Evolutionary conservation across 768 basidiomycete genomes (phyloP).

Genomic region (Agrocybe pediades): DNA sequence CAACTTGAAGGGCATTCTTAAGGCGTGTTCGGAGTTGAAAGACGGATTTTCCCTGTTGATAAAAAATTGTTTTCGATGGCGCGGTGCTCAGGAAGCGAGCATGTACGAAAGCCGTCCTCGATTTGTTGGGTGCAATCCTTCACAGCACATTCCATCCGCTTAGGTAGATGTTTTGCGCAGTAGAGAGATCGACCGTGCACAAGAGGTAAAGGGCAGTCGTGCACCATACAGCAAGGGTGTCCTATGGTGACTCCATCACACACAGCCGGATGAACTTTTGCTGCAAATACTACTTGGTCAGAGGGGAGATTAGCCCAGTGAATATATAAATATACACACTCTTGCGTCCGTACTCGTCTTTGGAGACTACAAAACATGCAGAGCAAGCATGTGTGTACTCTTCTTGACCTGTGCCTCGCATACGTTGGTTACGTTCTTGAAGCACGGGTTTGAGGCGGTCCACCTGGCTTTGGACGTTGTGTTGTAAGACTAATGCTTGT

Average conservation of each 20-base stretch:
- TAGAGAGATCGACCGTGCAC: conserved; percentile 16
- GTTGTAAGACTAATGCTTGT: conserved; percentile 12
- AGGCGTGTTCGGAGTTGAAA: conserved; percentile 25
- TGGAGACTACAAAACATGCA: not conserved
- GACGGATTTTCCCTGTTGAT: conserved; percentile 20
- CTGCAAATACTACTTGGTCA: conserved; percentile 1
- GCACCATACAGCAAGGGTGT: conserved; percentile 29
- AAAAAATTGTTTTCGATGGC: conserved; percentile 19
- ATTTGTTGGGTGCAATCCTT: conserved; percentile 13
- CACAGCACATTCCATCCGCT: conserved; percentile 19
- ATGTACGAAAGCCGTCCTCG: conserved; percentile 19
- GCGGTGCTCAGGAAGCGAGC: conserved; percentile 19
- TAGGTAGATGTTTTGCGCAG: conserved; percentile 21
- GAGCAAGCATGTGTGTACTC: not conserved
- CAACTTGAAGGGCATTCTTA: not conserved
- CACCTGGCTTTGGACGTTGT: not conserved
- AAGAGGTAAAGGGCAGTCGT: conserved; percentile 25
- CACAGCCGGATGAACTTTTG: conserved; percentile 17
- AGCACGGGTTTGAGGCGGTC: conserved; percentile 5
- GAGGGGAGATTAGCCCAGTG: not conserved
- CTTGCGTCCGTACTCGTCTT: not conserved
- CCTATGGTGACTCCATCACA: conserved; percentile 29
- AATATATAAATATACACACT: not conserved
- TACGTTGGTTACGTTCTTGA: not conserved
- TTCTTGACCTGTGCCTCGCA: not conserved